Evolutionary conservation across 2,329 filamentous ascomycete genomes (phyloP).

Genomic region (Teratosphaeria destructans): DNA sequence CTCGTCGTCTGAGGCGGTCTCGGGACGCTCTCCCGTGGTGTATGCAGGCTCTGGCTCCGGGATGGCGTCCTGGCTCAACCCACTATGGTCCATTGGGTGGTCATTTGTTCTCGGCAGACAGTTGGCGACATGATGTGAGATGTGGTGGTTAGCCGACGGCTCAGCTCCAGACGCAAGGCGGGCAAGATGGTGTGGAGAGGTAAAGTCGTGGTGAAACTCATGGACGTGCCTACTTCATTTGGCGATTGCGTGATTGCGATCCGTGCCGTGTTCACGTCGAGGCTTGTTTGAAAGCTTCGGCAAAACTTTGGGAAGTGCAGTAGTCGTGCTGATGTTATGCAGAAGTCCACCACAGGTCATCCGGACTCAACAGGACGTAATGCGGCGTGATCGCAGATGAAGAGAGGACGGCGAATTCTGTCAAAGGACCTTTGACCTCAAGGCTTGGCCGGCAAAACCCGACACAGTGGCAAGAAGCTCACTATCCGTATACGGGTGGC

Average conservation of each 20-base stretch:
- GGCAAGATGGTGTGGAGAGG: not conserved
- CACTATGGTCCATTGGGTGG: not conserved
- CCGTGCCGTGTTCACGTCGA: not conserved
- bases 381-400: not conserved
- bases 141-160: too few species aligned
- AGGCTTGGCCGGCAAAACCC: too few species aligned
- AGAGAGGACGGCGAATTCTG: not conserved
- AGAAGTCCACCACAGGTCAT: too few species aligned
- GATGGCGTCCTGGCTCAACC: not conserved
- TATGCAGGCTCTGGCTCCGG: not conserved
- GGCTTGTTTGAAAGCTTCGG: not conserved
- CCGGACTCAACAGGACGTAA: not conserved
- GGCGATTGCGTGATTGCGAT: not conserved
- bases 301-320: too few species aligned
- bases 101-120: not conserved
- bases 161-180: not conserved
- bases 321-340: not conserved
- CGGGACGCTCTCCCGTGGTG: not conserved
- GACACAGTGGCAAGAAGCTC: too few species aligned
- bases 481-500: too few species aligned
- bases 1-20: conserved; percentile 2
- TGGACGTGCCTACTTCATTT: not conserved
- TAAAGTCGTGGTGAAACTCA: not conserved
- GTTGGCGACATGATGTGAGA: not conserved
- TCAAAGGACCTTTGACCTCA: not conserved